Percentiles rank a stretch among this genome's conserved stretches.
Evolutionary conservation across 768 basidiomycete genomes (phyloP).

Genomic region (Piloderma croceum): DNA sequence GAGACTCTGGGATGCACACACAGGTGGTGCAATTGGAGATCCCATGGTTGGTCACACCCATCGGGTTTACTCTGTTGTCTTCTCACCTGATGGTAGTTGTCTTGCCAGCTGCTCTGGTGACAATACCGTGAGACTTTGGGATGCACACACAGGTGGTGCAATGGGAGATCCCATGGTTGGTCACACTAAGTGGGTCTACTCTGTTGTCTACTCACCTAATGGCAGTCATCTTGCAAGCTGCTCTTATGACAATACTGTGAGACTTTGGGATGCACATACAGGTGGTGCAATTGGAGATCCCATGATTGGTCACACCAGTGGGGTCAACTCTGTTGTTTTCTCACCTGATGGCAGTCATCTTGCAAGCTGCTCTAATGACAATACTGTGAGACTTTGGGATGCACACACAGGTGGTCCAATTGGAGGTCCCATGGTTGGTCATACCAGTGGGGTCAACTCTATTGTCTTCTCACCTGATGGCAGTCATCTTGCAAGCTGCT

Average conservation of each 20-base stretch:
- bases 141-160: constrained; percentile 12
- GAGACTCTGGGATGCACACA: constrained; percentile 17
- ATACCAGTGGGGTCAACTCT: constrained; percentile 21
- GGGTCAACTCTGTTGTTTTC: constrained; percentile 10
- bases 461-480: constrained; percentile 18
- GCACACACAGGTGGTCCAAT: too few species aligned
- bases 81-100: constrained; percentile 12
- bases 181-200: constrained; percentile 9
- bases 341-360: constrained; percentile 12
- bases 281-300: too few species aligned
- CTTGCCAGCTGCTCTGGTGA: constrained; percentile 10
- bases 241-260: constrained; percentile 11
- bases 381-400: constrained; percentile 14
- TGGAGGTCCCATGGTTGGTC: too few species aligned
- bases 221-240: constrained; percentile 2
- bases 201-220: constrained; percentile 20
- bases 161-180: constrained; percentile 6
- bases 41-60: constrained; percentile 8
- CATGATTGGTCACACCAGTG: constrained; percentile 7
- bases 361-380: constrained; percentile 9
- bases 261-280: constrained; percentile 16
- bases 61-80: constrained; percentile 8
- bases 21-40: constrained; percentile 3
- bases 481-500: constrained; percentile 2
- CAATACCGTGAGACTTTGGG: constrained; percentile 14